These are phyloP conservation scores for Wickerhamomyces sydowiorum DNA, from an alignment of 805 yeast genomes.

Conservation along the genomic window DNA sequence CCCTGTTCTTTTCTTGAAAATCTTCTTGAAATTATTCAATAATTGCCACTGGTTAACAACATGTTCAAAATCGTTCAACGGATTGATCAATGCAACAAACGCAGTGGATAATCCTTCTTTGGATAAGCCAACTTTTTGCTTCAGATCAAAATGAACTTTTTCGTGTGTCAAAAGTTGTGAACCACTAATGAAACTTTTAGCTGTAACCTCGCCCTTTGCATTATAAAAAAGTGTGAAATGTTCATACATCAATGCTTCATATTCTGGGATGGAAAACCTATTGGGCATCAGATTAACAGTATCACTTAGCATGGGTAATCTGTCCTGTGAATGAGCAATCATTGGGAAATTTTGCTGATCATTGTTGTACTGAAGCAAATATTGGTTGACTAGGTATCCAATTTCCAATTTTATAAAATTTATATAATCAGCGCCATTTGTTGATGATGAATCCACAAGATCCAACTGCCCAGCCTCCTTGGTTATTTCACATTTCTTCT, in stretches of 20 bases:
- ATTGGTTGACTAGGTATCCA: not conserved
- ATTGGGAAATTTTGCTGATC: not conserved
- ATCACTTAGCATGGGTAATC: not conserved
- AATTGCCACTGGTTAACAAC: constrained; percentile 35
- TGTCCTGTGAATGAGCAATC: not conserved
- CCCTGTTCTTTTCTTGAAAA: not conserved
- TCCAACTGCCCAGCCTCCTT: not conserved
- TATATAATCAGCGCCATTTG: not conserved
- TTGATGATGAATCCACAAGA: not conserved
- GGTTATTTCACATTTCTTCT: not conserved
- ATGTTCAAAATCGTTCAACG: constrained; percentile 22
- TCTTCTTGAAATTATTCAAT: constrained; percentile 4
- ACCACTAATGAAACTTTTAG: constrained; percentile 29
- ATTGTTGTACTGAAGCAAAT: not conserved
- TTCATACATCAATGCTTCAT: constrained; percentile 28
- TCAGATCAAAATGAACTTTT: too few species aligned
- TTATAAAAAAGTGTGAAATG: constrained; percentile 35
- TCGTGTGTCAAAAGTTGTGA: constrained; percentile 25
- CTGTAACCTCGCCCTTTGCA: constrained; percentile 28
- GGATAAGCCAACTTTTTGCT: constrained; percentile 9
- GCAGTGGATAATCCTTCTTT: constrained; percentile 24
- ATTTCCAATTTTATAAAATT: not conserved
- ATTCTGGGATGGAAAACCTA: constrained; percentile 17
- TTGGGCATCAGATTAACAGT: constrained; percentile 6
- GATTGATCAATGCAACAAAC: constrained; percentile 22